Base-by-base conservation (phyloP, 139 green algal genomes). In the Ettlia oleoabundans region DNA sequence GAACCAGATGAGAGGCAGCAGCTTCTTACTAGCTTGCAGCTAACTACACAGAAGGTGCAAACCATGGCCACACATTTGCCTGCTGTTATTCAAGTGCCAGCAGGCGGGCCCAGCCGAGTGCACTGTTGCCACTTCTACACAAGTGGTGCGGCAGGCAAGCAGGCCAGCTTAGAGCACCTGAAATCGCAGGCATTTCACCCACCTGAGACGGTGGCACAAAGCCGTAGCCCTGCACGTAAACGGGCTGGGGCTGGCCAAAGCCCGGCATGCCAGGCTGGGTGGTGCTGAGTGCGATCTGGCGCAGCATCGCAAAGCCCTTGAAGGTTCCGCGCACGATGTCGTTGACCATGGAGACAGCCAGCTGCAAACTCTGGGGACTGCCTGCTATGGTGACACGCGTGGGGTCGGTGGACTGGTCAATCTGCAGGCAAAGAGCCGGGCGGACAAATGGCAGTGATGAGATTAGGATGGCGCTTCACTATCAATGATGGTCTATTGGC, bases 301-400 rank as follows among this genome's bases (percentile, higher is more conserved):
- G 76, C 43, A 92, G 80, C 87, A 93, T 87, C 6, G 89, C 89
- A 79, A 93, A 93, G n/a, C 89, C 89, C 76, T 93, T 93, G 82
- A 93, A 93, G 42, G 81, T 90, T 58, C 89, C 87, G 32, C 68
- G 68, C 62, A 93, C 86, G 63, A 93, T 93, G 85, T 93, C 89
- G 38, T 76, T 78, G 30, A 89, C 73, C 79, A 89, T 87, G 35
- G 85, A 82, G 30, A 84, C 74, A 0, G 88, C 85, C 1, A 82
- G 67, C 47, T 94, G 70, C 26, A 96, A 85, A 4, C 67, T 73
- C 24, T 89, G 70, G 4, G 83, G 83, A 13, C 85, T 87, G 9
- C 95, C 96, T 9, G 90, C 93, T 40, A 98, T 93, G 67, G 94
- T 97, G 72, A 98, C 84, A 26, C 90, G 92, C 80, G 91, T 96